Percentiles rank a stretch among this genome's conserved stretches.
Evolutionary conservation across 2,329 filamentous ascomycete genomes (phyloP).

Genomic region (Penicillium sp.): DNA sequence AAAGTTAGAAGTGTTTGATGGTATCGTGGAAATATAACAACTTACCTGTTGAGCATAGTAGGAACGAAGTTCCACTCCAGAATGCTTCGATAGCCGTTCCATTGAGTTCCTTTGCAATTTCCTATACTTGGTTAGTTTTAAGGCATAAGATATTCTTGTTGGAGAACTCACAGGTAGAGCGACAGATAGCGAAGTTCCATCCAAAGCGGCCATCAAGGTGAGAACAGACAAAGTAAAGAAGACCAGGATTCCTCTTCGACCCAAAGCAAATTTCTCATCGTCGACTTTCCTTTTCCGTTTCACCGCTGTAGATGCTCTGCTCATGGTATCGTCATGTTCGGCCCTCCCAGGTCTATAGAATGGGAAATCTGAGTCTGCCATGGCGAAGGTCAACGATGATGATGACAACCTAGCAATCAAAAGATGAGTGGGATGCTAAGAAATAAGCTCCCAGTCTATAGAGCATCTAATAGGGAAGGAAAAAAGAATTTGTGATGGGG

Average conservation of each 20-base stretch:
- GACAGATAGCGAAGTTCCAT: conserved; percentile 21
- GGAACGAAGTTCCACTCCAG: conserved; percentile 46
- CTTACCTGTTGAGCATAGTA: conserved; percentile 32
- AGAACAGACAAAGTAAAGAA: conserved; percentile 19
- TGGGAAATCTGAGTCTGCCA: conserved; percentile 7
- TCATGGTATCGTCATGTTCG: conserved; percentile 2
- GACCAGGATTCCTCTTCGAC: conserved; percentile 14
- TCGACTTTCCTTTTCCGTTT: neutral
- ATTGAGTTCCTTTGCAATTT: conserved; percentile 28
- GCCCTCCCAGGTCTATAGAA: conserved; percentile 9
- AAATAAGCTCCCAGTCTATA: too few species aligned
- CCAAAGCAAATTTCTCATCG: conserved; percentile 16
- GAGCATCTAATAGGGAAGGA: neutral
- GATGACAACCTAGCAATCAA: neutral
- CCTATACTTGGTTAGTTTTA: conserved; percentile 15
- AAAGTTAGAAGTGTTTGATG: conserved; percentile 4
- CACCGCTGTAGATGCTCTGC: conserved; percentile 6
- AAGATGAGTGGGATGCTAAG: neutral
- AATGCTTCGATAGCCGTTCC: conserved; percentile 38
- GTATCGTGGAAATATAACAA: neutral
- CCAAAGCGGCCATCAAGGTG: conserved; percentile 21
- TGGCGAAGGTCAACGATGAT: neutral
- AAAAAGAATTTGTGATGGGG: neutral
- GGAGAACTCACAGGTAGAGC: conserved; percentile 16
- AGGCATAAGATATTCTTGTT: fast-evolving